Percentiles rank a stretch among this genome's conserved stretches.
phyloP scores from a whole-genome alignment of 2,329 filamentous ascomycete genomes.

The Pestalotiopsis fici region DNA sequence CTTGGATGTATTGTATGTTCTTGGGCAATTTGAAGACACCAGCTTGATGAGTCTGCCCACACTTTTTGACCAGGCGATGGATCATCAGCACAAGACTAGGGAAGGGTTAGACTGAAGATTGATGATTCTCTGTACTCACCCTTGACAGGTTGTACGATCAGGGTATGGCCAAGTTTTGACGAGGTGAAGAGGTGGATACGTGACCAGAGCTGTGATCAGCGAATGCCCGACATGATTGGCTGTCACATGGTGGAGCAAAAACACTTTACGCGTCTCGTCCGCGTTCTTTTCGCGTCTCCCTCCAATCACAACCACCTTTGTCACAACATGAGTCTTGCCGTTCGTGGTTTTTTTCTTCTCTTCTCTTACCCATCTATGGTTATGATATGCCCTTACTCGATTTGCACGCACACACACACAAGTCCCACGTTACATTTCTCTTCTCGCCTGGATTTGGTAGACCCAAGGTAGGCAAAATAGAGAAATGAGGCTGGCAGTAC shows the following conservation, averaged over 20 bases:
- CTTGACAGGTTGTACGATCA: not conserved
- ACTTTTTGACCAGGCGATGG: not conserved
- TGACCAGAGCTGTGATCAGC: not conserved
- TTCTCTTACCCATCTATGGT: not conserved
- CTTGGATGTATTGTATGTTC: not conserved
- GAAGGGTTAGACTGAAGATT: not conserved
- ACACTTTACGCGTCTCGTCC: not conserved
- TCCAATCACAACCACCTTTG: not conserved
- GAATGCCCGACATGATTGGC: not conserved
- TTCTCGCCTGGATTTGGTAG: not conserved
- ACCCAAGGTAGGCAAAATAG: not conserved
- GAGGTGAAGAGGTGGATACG: not conserved
- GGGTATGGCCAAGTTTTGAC: not conserved
- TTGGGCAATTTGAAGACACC: not conserved
- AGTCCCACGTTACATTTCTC: slow-evolving; percentile 1
- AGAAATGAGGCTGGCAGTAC: not conserved
- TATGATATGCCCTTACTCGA: too few relatives aligned
- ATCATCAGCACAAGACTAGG: not conserved
- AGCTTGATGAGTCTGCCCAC: not conserved
- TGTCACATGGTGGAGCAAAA: not conserved
- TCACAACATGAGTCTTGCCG: not conserved
- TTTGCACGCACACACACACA: slow-evolving; percentile 4
- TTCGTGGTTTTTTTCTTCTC: not conserved
- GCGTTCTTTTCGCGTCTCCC: slow-evolving; percentile 3
- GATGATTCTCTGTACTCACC: not conserved